Conservation (phyloP, 257 asterid genomes). For the Linderniella brevidens region DNA sequence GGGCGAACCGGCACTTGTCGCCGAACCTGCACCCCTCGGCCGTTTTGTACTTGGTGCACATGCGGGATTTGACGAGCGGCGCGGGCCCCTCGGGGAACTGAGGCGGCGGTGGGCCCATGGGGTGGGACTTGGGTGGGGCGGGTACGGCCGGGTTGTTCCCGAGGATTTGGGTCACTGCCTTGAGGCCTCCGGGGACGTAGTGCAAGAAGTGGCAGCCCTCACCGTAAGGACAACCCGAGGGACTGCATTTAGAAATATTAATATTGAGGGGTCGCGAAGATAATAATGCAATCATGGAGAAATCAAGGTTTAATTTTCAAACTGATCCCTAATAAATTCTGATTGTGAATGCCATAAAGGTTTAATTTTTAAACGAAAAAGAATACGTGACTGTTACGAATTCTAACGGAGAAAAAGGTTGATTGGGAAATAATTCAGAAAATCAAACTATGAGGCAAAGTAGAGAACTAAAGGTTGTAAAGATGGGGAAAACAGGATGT, state of each 20-base stretch:
- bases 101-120: neutral
- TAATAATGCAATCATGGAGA: conserved; percentile 1
- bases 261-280: too few relatives aligned
- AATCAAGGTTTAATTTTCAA: too few relatives aligned
- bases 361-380: too few relatives aligned
- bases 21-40: conserved; percentile 47
- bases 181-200: conserved; percentile 23
- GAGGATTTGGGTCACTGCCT: conserved; percentile 4
- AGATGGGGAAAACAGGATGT: too few relatives aligned
- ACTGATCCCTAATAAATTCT: too few relatives aligned
- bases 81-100: conserved; percentile 4
- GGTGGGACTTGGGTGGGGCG: too few relatives aligned
- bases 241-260: conserved; percentile 16
- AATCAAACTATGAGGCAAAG: too few relatives aligned
- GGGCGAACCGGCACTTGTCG: conserved; percentile 36
- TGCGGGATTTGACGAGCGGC: conserved; percentile 17
- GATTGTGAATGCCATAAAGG: too few relatives aligned
- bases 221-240: conserved; percentile 42
- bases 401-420: too few relatives aligned
- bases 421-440: too few relatives aligned
- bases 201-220: conserved; percentile 41
- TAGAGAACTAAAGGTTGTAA: too few relatives aligned
- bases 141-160: conserved; percentile 3
- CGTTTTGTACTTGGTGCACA: conserved; percentile 37
- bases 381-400: too few relatives aligned